Conservation (phyloP, 108 stramenopile species). For the Seminavis robusta region DNA sequence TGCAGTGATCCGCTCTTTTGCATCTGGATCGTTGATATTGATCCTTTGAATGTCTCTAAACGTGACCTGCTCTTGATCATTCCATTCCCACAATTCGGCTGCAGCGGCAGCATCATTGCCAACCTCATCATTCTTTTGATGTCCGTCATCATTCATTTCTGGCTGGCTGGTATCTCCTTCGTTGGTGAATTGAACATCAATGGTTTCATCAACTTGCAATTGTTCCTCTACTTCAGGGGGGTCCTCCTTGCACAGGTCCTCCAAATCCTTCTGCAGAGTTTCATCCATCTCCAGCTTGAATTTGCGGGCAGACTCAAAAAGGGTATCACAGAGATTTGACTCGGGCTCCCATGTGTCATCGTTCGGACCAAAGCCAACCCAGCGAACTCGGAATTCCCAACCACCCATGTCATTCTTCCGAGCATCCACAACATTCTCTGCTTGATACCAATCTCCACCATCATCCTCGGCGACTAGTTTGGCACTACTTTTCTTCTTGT, state of each 20-base stretch:
- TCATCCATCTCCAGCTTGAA: too few species aligned
- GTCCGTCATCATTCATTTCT: slow-evolving; percentile 2
- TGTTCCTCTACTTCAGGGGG: slow-evolving; percentile 4
- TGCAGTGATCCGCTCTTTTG: slow-evolving; percentile 40
- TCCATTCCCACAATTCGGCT: slow-evolving; percentile 34
- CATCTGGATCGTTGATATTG: slow-evolving; percentile 41
- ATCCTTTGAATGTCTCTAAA: slow-evolving; percentile 55
- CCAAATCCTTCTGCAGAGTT: slow-evolving; percentile 2
- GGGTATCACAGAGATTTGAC: slow-evolving; percentile 52
- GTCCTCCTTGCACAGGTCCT: neutral
- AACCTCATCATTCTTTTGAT: neutral
- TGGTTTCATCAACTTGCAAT: slow-evolving; percentile 6
- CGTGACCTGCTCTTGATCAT: slow-evolving; percentile 39
- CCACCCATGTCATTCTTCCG: too few species aligned
- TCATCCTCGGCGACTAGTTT: too few species aligned
- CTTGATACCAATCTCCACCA: too few species aligned
- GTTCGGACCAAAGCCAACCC: slow-evolving; percentile 49
- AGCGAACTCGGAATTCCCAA: slow-evolving; percentile 59
- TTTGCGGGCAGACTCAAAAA: slow-evolving; percentile 31
- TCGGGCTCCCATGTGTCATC: slow-evolving; percentile 69
- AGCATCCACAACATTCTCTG: too few species aligned
- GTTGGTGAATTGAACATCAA: neutral
- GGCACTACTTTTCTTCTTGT: too few species aligned
- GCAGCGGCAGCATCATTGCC: slow-evolving; percentile 6
- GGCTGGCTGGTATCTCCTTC: neutral